A percentile compares a stretch with the other conserved stretches of the same genome.
These are phyloP conservation scores for Cladophialophora immunda DNA, from an alignment of 2,329 filamentous ascomycete species.

Conservation along the genomic window DNA sequence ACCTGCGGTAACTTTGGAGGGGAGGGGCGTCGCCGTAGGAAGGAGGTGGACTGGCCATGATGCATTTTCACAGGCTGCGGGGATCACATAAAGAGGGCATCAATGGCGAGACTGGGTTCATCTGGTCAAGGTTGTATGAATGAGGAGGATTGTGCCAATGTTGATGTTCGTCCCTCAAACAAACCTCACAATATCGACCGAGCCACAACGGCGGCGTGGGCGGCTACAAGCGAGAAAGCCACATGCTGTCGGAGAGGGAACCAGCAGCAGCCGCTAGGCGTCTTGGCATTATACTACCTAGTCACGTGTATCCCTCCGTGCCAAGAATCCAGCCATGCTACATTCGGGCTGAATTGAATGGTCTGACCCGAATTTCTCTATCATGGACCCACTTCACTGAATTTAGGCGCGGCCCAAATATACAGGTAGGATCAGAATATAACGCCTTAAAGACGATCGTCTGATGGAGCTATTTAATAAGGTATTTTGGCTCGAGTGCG, in stretches of 20 bases:
- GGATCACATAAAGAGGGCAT: background rate
- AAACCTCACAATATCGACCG: background rate
- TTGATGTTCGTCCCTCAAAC: background rate
- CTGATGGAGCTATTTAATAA: background rate
- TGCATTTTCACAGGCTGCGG: conserved; percentile 35
- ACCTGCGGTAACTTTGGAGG: conserved; percentile 38
- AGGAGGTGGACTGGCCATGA: conserved; percentile 37
- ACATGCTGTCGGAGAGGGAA: conserved; percentile 8
- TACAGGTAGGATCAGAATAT: no score
- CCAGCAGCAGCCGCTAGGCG: background rate
- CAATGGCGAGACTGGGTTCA: background rate
- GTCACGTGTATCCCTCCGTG: no score
- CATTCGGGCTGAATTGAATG: background rate
- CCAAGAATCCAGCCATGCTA: background rate
- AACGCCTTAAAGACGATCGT: background rate
- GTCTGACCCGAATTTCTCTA: no score
- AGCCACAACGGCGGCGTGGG: conserved; percentile 3
- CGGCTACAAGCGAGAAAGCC: background rate
- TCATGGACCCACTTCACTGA: no score
- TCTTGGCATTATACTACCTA: background rate
- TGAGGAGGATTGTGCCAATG: background rate
- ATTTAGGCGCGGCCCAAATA: no score
- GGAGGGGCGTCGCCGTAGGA: conserved; percentile 39
- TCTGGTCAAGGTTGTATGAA: background rate
- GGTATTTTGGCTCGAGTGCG: background rate